Percentiles rank a stretch among this genome's conserved stretches.
Conservation (phyloP, 1,284 basidiomycete genomes). For the Anthracocystis setariae region DNA sequence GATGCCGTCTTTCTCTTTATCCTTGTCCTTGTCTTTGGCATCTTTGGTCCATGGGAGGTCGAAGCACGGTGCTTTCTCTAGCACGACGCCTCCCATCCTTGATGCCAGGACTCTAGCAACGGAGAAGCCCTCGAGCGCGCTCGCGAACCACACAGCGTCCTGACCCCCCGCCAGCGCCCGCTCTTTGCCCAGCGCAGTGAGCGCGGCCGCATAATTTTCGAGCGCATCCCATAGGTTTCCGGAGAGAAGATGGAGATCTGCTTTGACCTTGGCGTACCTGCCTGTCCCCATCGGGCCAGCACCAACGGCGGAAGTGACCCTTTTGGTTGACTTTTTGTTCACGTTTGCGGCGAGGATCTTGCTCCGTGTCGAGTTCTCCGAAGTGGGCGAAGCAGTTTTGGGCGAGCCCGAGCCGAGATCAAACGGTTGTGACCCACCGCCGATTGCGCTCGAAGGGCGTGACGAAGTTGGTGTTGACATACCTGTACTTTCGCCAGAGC, state of each 20-base stretch:
- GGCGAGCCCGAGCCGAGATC: slow-evolving; percentile 22
- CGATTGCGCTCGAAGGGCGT: slow-evolving; percentile 31
- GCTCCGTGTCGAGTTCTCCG: slow-evolving; percentile 36
- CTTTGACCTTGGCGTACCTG: slow-evolving; percentile 58
- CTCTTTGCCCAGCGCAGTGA: slow-evolving; percentile 55
- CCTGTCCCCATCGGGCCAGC: slow-evolving; percentile 54
- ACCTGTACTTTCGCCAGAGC: slow-evolving; percentile 13
- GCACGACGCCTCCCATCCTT: slow-evolving; percentile 59
- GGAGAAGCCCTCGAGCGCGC: slow-evolving; percentile 65
- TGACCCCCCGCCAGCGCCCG: slow-evolving; percentile 65
- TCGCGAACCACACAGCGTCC: slow-evolving; percentile 66
- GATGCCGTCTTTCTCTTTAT: slow-evolving; percentile 56
- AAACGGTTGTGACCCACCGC: slow-evolving; percentile 45
- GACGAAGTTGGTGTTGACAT: slow-evolving; percentile 21
- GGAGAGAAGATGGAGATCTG: slow-evolving; percentile 56
- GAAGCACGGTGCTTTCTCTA: slow-evolving; percentile 58
- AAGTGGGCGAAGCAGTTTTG: slow-evolving; percentile 21
- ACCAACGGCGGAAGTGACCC: slow-evolving; percentile 19
- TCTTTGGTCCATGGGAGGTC: slow-evolving; percentile 40
- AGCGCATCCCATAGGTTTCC: slow-evolving; percentile 65
- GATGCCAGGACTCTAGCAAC: slow-evolving; percentile 57
- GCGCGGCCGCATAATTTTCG: slow-evolving; percentile 52
- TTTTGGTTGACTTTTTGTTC: slow-evolving; percentile 35
- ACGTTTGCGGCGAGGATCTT: slow-evolving; percentile 45
- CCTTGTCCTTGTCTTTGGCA: slow-evolving; percentile 52